phyloP scores from a whole-genome alignment of 202 grass and related monocot species.

The Zoysia matrella region DNA sequence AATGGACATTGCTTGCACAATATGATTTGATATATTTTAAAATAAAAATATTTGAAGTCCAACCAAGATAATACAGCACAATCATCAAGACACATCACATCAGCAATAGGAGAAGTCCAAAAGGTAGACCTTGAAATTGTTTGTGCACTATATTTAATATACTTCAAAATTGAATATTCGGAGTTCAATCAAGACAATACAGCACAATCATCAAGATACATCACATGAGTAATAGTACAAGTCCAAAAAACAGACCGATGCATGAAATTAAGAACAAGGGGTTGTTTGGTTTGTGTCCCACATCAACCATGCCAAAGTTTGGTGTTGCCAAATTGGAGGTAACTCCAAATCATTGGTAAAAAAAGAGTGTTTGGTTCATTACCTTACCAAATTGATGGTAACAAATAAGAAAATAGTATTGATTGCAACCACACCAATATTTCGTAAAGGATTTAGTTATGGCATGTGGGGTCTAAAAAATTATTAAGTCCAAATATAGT shows the following conservation, averaged over 20 bases:
- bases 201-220: slow-evolving; percentile 10
- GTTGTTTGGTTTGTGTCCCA: too few relatives aligned
- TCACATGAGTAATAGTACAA: slow-evolving; percentile 19
- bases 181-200: not conserved
- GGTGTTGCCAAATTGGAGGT: too few relatives aligned
- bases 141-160: slow-evolving; percentile 2
- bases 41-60: slow-evolving; percentile 5
- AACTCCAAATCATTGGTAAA: too few relatives aligned
- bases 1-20: slow-evolving; percentile 3
- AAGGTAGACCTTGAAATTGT: not conserved
- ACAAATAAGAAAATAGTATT: too few relatives aligned
- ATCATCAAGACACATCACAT: slow-evolving; percentile 14
- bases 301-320: too few relatives aligned
- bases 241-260: not conserved
- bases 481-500: too few relatives aligned
- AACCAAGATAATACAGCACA: slow-evolving; percentile 8
- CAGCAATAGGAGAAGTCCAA: slow-evolving; percentile 14
- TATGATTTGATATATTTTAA: slow-evolving; percentile 1
- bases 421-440: too few relatives aligned
- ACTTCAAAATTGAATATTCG: slow-evolving; percentile 19
- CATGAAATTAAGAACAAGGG: not conserved
- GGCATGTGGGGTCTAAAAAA: too few relatives aligned
- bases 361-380: too few relatives aligned
- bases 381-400: too few relatives aligned
- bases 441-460: too few relatives aligned